These are phyloP conservation scores for Populus hybrid DNA, from an alignment of 441 rosid species.

Conservation along the genomic window DNA sequence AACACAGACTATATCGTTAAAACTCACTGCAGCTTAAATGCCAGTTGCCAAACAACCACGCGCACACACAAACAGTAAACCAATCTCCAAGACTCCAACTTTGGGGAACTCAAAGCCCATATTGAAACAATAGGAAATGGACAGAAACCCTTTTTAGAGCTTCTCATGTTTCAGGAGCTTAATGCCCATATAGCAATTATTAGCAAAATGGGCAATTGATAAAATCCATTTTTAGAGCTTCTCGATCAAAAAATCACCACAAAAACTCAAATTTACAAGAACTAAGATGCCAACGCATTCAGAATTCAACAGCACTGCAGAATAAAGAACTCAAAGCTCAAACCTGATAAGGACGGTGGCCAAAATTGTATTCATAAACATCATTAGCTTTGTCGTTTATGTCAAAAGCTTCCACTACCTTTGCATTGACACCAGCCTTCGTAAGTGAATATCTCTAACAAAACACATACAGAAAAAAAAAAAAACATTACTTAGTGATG, in stretches of 20 bases:
- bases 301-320: background rate
- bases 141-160: background rate
- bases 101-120: background rate
- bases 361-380: conserved; percentile 80
- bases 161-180: background rate
- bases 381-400: conserved; percentile 88
- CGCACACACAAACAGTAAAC: background rate
- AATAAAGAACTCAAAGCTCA: background rate
- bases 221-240: background rate
- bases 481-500: background rate
- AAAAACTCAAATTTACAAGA: too few species aligned
- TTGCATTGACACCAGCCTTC: conserved; percentile 52
- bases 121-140: background rate
- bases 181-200: background rate
- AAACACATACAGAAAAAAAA: background rate
- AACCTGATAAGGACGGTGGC: conserved; percentile 92
- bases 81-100: background rate
- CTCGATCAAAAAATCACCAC: background rate
- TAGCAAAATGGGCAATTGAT: background rate
- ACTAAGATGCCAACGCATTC: background rate
- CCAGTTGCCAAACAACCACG: background rate
- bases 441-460: conserved; percentile 68
- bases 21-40: background rate
- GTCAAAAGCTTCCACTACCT: conserved; percentile 80
- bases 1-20: background rate